Base-by-base conservation (phyloP, 345 rosid genomes). In the Anastatica hierochuntica region DNA sequence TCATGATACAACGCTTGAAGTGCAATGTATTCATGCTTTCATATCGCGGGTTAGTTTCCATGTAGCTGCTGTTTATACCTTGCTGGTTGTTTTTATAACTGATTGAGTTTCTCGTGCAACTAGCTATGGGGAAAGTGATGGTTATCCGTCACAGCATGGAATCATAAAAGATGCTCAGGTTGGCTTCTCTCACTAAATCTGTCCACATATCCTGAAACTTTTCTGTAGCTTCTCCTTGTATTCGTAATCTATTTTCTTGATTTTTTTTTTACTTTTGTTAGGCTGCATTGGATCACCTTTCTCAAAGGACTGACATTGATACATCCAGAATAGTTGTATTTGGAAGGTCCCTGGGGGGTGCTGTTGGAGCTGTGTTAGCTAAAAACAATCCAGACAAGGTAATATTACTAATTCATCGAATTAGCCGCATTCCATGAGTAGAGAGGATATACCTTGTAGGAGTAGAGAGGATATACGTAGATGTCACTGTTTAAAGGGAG, bases 11-110 rank as follows among this genome's bases (percentile, higher is more conserved):
- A 67, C 79, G 65, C 49, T 64, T 92, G 80, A 84, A 81, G 17
- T 92, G 95, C 77, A 92, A 92, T 63, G 94, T 92, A 9, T 92
- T 92, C 78, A 88, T 92, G 98, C 94, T 92, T 71, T 92, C 98
- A 14, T 92, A 92, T 68, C 84, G 98, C 18, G 98, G 98, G 97
- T 92, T 62, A 41, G 74, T 65, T 37, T 57, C 49, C 34, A 10
- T 34, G 4, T 68, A 3, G 51, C 43, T 66, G 20, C 35, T 43
- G 35, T 37, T 51, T 37, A 29, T 16, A 6, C 15, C 6, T 34
- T 65, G 47, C 53, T 51, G 58, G 38, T 61, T 40, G 13, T 52
- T 34, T 64, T 31, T 16, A 43, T 49, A 19, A 42, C 43, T 64
- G 46, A 72, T 49, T 56, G 60, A 10, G 30, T 65, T 14, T 49